Evolutionary conservation across 129 eudicot species (phyloP).

Genomic region (Flaveria trinervia): DNA sequence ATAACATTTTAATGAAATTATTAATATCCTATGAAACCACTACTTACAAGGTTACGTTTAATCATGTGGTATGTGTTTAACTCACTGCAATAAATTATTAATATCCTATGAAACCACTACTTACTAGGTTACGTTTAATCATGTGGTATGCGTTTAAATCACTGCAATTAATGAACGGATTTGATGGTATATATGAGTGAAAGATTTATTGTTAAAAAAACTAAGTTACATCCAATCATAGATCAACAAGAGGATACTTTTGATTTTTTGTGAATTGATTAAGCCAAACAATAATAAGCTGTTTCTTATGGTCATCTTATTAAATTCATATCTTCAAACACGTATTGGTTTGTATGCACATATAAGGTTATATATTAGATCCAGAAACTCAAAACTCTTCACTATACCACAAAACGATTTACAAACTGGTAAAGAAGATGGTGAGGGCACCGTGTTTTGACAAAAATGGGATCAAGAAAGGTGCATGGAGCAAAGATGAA

Average conservation of each 20-base stretch:
- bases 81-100: too few species aligned
- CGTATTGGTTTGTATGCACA: neutral
- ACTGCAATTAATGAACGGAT: too few species aligned
- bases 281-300: neutral
- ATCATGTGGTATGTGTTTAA: too few species aligned
- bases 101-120: too few species aligned
- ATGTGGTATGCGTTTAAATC: too few species aligned
- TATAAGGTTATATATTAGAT: neutral
- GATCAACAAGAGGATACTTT: neutral
- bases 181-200: too few species aligned
- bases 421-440: constrained; percentile 20
- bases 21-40: too few species aligned
- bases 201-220: too few species aligned
- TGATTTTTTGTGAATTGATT: neutral
- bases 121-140: too few species aligned
- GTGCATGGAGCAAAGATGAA: constrained; percentile 46
- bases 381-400: neutral
- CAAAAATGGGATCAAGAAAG: constrained; percentile 34
- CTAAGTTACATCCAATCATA: neutral
- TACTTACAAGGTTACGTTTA: too few species aligned
- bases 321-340: neutral
- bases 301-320: constrained; percentile 1
- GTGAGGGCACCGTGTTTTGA: constrained; percentile 40
- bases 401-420: neutral
- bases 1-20: too few species aligned